phyloP scores from a whole-genome alignment of 768 basidiomycete genomes.

The Termitomyces sp. region DNA sequence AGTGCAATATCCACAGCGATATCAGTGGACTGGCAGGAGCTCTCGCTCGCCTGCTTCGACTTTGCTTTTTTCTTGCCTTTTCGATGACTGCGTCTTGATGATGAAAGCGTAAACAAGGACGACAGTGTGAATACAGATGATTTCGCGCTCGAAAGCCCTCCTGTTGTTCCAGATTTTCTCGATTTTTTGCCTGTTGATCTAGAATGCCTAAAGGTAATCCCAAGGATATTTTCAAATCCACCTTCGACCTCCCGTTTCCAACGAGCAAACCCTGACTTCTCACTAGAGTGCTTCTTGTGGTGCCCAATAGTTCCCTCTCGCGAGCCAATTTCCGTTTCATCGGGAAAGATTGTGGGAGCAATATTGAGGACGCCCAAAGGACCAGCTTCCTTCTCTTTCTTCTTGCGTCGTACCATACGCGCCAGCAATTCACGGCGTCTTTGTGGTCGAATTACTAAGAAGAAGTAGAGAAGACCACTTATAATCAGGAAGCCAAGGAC shows the following conservation, averaged over 20 bases:
- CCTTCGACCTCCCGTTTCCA: slow-evolving; percentile 41
- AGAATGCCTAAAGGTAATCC: slow-evolving; percentile 39
- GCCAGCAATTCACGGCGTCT: slow-evolving; percentile 20
- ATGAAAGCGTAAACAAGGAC: slow-evolving; percentile 15
- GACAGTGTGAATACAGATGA: slow-evolving; percentile 21
- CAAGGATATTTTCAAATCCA: slow-evolving; percentile 23
- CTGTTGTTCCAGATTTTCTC: slow-evolving; percentile 5
- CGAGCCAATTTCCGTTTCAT: slow-evolving; percentile 10
- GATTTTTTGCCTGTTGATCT: slow-evolving; percentile 18
- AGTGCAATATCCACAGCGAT: slow-evolving; percentile 29
- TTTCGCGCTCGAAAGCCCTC: slow-evolving; percentile 16
- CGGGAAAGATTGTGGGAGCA: slow-evolving; percentile 9
- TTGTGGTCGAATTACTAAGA: slow-evolving; percentile 44
- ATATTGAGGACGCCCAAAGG: slow-evolving; percentile 15
- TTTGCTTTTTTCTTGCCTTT: slow-evolving; percentile 33
- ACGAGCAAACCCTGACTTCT: slow-evolving; percentile 31
- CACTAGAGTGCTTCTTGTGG: slow-evolving; percentile 20
- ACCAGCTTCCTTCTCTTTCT: slow-evolving; percentile 15
- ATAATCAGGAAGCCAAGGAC: slow-evolving; percentile 45
- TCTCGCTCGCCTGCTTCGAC: slow-evolving; percentile 18
- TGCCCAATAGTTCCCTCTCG: slow-evolving; percentile 4
- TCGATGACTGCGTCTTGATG: slow-evolving; percentile 20
- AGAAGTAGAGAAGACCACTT: slow-evolving; percentile 34
- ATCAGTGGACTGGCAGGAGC: slow-evolving; percentile 27
- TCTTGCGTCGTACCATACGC: slow-evolving; percentile 6